These are phyloP conservation scores for Phyllosticta citriasiana DNA, from an alignment of 2,329 filamentous ascomycete genomes.

Conservation along the genomic window DNA sequence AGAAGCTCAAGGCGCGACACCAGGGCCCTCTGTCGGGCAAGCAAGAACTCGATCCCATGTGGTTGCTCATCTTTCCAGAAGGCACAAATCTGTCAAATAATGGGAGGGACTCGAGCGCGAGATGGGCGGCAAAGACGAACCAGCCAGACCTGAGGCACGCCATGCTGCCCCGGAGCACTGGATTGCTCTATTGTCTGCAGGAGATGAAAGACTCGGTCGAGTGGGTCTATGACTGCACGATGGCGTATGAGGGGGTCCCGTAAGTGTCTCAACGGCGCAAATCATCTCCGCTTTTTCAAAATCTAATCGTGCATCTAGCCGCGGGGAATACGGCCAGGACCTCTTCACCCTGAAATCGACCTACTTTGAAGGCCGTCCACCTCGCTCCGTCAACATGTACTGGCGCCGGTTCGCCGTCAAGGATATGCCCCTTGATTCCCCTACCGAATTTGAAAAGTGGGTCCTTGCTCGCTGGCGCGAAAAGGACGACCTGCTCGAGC, in stretches of 20 bases:
- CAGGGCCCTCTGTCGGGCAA: conserved; percentile 28
- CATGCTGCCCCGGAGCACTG: conserved; percentile 70
- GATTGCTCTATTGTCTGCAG: conserved; percentile 67
- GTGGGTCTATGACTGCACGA: conserved; percentile 85
- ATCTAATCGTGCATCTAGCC: conserved; percentile 18
- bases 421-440: conserved; percentile 69
- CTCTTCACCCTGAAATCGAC: conserved; percentile 77
- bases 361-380: conserved; percentile 79
- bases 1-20: conserved; percentile 52
- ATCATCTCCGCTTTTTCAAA: background rate
- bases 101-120: conserved; percentile 56
- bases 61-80: conserved; percentile 80
- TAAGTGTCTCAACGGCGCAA: conserved; percentile 42
- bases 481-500: conserved; percentile 79
- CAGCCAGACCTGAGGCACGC: conserved; percentile 60
- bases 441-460: conserved; percentile 70
- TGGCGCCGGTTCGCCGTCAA: conserved; percentile 78
- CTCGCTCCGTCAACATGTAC: conserved; percentile 92
- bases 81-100: conserved; percentile 76
- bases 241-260: conserved; percentile 90
- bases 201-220: conserved; percentile 66
- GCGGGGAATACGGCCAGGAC: conserved; percentile 65
- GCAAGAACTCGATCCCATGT: conserved; percentile 64
- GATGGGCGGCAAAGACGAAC: conserved; percentile 66
- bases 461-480: conserved; percentile 76